Evolutionary conservation across 177 flowering plant genomes (phyloP).

Genomic region (Vitis hybrid): DNA sequence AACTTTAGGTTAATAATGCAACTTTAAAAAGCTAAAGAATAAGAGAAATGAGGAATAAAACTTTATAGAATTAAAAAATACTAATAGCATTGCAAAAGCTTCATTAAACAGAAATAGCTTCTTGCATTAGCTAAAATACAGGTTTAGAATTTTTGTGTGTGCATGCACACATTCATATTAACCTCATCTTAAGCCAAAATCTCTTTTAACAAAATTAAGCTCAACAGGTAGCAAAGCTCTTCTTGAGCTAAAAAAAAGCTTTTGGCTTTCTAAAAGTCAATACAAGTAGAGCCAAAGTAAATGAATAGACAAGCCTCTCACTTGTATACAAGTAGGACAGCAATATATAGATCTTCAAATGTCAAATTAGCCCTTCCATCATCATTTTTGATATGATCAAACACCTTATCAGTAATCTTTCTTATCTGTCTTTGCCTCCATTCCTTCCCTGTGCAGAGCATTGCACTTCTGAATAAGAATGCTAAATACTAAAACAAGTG

Average conservation of each 20-base stretch:
- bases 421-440: conserved; percentile 73
- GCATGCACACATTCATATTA: no score
- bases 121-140: no score
- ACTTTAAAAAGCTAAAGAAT: no score
- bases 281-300: neutral
- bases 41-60: no score
- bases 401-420: conserved; percentile 65
- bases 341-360: conserved; percentile 87
- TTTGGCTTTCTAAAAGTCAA: neutral
- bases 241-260: neutral
- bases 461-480: neutral
- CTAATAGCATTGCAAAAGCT: no score
- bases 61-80: no score
- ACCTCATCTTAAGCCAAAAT: no score
- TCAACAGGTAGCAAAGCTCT: neutral
- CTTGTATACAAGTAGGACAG: conserved; percentile 91
- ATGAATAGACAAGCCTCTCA: conserved; percentile 22
- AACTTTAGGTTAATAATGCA: no score
- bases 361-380: conserved; percentile 51
- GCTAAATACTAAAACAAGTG: neutral
- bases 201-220: no score
- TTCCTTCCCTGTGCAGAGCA: conserved; percentile 54
- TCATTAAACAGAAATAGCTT: no score
- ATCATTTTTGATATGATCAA: conserved; percentile 54
- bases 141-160: no score